Evolutionary conservation across 352 stramenopile species (phyloP), one percentile per base, ranked within the genome.

Genomic region (Albugo candida): DNA sequence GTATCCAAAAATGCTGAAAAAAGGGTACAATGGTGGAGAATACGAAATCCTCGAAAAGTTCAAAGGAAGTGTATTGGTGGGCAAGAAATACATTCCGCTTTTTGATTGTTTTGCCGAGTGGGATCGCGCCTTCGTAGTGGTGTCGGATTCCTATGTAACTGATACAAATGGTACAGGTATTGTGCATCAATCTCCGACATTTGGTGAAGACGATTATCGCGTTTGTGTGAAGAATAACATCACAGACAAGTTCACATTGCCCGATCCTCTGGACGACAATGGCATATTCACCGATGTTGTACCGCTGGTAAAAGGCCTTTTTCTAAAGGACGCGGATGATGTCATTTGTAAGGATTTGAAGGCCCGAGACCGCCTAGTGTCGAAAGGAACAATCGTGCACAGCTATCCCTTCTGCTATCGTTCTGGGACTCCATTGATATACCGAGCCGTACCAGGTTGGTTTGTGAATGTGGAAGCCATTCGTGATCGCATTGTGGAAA

Each of bases 391-490:
- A 48, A 87, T 98, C 45, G 80, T 93, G 53, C 96, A 99, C 83
- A 96, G 81, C 52, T 99, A 99, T 67, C 96, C 96, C 19, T 99
- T 98, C 74, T 99, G 96, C 71, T 99, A 97, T 89, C 78, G 96
- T 55, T 98, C 91, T n/a, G 95, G 98, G 58, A 99, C 96, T 36
- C 96, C 96, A 19, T 70, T 99, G 36, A 99, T 99, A 68, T 99
- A 99, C 81, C 96, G 96, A 51, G 95, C 94, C 13, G 94, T 99
- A 36, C 94, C 93, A 1, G 96, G 89, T 11, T 99, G 95, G 95
- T 99, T 99, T 53, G 83, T 99, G 17, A 96, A 95, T 55, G 95
- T 99, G 11, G 94, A 98, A 59, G 81, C 88, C 53, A 97, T 99
- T 58, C 94, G 95, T 42, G 92, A 98, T 44, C 81, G 92, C 38